Percentiles rank a stretch among this genome's conserved stretches.
Conservation (phyloP, 2,329 filamentous ascomycete species). For the Teratosphaeria viscida region DNA sequence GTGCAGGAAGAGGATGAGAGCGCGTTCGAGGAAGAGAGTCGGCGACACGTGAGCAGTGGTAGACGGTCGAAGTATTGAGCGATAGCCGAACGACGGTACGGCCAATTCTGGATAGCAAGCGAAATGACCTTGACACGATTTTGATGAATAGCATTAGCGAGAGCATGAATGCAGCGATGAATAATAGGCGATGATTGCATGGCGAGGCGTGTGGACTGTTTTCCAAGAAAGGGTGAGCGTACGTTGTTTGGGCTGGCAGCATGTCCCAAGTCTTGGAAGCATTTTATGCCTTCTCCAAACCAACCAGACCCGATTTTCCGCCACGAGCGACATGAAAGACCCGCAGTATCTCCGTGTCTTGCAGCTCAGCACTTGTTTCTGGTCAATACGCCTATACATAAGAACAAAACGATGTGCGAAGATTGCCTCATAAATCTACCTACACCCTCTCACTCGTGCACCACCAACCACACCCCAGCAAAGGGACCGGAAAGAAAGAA, state of each 20-base stretch:
- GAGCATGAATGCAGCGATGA: neutral
- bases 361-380: no score
- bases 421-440: no score
- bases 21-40: conserved; percentile 7
- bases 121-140: neutral
- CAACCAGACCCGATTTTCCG: neutral
- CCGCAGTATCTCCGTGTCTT: no score
- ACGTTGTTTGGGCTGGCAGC: neutral
- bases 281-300: neutral
- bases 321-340: neutral
- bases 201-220: neutral
- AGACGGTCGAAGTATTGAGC: conserved; percentile 9
- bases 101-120: neutral
- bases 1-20: conserved; percentile 10
- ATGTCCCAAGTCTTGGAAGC: neutral
- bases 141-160: neutral
- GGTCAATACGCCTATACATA: no score
- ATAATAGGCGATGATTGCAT: neutral
- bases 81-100: neutral
- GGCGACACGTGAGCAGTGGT: conserved; percentile 1
- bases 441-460: no score
- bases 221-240: neutral
- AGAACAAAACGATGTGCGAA: no score
- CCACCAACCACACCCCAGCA: no score
- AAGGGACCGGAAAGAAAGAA: no score